Base-by-base conservation (phyloP, 148 eudicot genomes). In the Polygonum maritimum region DNA sequence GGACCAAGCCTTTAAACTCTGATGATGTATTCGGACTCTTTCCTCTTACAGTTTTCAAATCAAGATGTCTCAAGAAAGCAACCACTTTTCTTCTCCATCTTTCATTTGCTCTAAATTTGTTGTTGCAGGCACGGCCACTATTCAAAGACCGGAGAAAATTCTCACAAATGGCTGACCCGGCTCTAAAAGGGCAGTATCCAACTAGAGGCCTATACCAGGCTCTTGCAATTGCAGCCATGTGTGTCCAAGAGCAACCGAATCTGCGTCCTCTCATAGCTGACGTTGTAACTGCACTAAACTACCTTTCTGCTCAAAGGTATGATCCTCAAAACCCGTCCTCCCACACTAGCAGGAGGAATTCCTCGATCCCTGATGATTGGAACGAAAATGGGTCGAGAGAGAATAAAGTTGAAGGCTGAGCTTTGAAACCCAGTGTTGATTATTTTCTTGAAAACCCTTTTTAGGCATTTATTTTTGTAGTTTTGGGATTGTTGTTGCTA, bases 211-310 rank as follows among this genome's bases (percentile, higher is more conserved):
- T 92, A 78, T 89, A 89, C 78, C 95, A 90, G 78, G 95, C 91
- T 13, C 86, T 92, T 47, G 90, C 95, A 67, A 81, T 92, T 26
- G 90, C 95, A 9, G 93, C 93, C 78, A 85, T 88, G 97, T 92
- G 95, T 65, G 87, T 90, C 40, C 91, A 90, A 36, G 95, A 88
- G 73, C 79, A 89, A 47, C 89, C 97, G 40, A 81, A 47, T 71
- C 21, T 81, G 88, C 79, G 97, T 54, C 97, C 97, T 13, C 78
- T 78, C 10, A 76, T 89, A 81, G 86, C 84, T n/a, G 97, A 92
- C 60, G 82, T 90, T 3, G 97, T 92, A 38, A 88, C 87, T 0
- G 95, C 97, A 75, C 71, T 92, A 21, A 86, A 80, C 65, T 92
- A 87, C 82, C 89, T 92, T 39, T 88, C 88, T 19, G 76, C 86